These are phyloP conservation scores for Talaromyces sp. DNA, from an alignment of 2,329 filamentous ascomycete genomes.

Conservation along the genomic window DNA sequence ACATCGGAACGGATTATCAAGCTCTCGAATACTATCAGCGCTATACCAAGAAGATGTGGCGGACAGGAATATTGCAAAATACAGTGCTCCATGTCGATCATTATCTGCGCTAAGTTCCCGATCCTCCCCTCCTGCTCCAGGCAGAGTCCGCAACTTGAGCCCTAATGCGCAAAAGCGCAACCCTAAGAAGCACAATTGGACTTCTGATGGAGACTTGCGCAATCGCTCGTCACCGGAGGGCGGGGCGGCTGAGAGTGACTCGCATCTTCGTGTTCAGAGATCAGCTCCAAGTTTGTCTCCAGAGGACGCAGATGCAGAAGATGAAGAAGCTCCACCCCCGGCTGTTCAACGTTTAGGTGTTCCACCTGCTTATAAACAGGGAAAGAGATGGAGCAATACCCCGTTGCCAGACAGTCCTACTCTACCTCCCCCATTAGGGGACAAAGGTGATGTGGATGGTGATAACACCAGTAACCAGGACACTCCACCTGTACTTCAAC, in stretches of 20 bases:
- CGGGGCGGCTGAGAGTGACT: slow-evolving; percentile 2
- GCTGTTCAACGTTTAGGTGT: slow-evolving; percentile 31
- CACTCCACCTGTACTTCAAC: slow-evolving; percentile 7
- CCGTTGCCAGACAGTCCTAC: slow-evolving; percentile 41
- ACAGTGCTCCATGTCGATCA: slow-evolving; percentile 23
- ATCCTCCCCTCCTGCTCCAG: slow-evolving; percentile 22
- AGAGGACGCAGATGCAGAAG: slow-evolving; percentile 16
- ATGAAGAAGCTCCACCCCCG: slow-evolving; percentile 17
- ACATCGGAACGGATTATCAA: slow-evolving; percentile 28
- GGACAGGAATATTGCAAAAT: slow-evolving; percentile 42
- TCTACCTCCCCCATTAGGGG: slow-evolving; percentile 26
- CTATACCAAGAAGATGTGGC: slow-evolving; percentile 47
- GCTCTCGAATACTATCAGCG: slow-evolving; percentile 37
- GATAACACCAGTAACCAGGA: slow-evolving; percentile 4
- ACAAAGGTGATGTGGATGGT: slow-evolving; percentile 7
- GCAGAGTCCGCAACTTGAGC: slow-evolving; percentile 19
- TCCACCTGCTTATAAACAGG: slow-evolving; percentile 36
- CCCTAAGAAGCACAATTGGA: slow-evolving; percentile 20
- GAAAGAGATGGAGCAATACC: slow-evolving; percentile 34
- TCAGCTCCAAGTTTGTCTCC: slow-evolving; percentile 37
- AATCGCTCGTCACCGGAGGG: slow-evolving; percentile 11
- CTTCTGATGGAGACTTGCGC: slow-evolving; percentile 29
- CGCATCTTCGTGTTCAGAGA: slow-evolving; percentile 29
- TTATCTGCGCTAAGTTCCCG: slow-evolving; percentile 24
- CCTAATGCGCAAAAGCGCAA: slow-evolving; percentile 16